A percentile compares a stretch with the other conserved stretches of the same genome.
Evolutionary conservation across 2,329 filamentous ascomycete genomes (phyloP).

Genomic region (Ustulina deusta): DNA sequence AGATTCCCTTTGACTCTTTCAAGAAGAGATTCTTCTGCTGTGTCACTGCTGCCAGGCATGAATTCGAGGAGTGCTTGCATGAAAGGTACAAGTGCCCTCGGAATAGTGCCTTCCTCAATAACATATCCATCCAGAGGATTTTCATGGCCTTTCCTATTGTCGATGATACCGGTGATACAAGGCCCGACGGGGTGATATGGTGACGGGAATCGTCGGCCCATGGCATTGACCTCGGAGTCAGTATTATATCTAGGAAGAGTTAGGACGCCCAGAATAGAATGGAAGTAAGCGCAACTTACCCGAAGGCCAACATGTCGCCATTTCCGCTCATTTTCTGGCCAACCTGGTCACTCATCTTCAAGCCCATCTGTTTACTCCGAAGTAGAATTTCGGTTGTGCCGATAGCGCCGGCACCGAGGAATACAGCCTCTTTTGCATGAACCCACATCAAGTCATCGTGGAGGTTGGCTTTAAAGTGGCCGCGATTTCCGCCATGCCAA

Average conservation of each 20-base stretch:
- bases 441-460: slow-evolving; percentile 75
- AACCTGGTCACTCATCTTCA: slow-evolving; percentile 67
- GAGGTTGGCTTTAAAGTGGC: slow-evolving; percentile 65
- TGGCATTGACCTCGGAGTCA: slow-evolving; percentile 66
- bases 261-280: slow-evolving; percentile 24
- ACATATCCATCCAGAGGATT: slow-evolving; percentile 72
- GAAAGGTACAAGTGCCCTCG: slow-evolving; percentile 66
- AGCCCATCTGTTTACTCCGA: slow-evolving; percentile 68
- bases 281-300: slow-evolving; percentile 53
- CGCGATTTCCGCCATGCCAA: slow-evolving; percentile 71
- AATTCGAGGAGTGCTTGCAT: slow-evolving; percentile 69
- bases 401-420: slow-evolving; percentile 73
- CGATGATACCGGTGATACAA: slow-evolving; percentile 72
- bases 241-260: slow-evolving; percentile 65
- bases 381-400: slow-evolving; percentile 75
- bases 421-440: slow-evolving; percentile 72
- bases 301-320: slow-evolving; percentile 74
- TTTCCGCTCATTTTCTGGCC: slow-evolving; percentile 74
- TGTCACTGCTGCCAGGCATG: slow-evolving; percentile 60
- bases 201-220: slow-evolving; percentile 64
- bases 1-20: slow-evolving; percentile 60
- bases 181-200: slow-evolving; percentile 68
- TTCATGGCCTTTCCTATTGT: slow-evolving; percentile 63
- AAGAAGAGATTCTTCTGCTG: slow-evolving; percentile 54
- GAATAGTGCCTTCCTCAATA: slow-evolving; percentile 72